Evolutionary conservation across 75 land plant species (phyloP).

Genomic region (Cryptomeria japonica): DNA sequence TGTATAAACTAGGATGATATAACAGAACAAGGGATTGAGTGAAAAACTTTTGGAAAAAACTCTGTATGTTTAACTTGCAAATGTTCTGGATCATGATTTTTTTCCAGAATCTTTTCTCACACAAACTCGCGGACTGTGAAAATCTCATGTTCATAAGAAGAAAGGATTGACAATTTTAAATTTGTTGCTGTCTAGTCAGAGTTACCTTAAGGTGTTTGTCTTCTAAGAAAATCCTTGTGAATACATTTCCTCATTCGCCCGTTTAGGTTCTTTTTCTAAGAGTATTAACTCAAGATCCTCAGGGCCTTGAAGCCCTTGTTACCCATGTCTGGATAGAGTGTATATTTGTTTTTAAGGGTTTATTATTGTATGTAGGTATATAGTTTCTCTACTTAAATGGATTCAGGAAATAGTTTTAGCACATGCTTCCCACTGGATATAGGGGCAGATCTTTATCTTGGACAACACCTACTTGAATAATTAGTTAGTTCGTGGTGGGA

Average conservation of each 20-base stretch:
- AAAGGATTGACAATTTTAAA: not conserved
- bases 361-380: not conserved
- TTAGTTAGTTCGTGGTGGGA: not conserved
- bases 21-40: not conserved
- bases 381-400: not conserved
- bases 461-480: not conserved
- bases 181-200: not conserved
- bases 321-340: not conserved
- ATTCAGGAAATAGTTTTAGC: not conserved
- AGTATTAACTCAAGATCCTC: not conserved
- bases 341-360: not conserved
- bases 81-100: too few relatives aligned
- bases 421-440: not conserved
- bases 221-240: not conserved
- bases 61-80: too few relatives aligned
- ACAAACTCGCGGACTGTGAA: too few relatives aligned
- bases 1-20: not conserved
- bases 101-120: too few relatives aligned
- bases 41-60: too few relatives aligned
- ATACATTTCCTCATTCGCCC: not conserved
- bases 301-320: slow-evolving; percentile 6
- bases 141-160: too few relatives aligned
- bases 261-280: not conserved
- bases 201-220: not conserved
- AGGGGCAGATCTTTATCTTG: not conserved